Evolutionary conservation across 2,329 filamentous ascomycete species (phyloP).

Genomic region (Colletotrichum cuscutae): DNA sequence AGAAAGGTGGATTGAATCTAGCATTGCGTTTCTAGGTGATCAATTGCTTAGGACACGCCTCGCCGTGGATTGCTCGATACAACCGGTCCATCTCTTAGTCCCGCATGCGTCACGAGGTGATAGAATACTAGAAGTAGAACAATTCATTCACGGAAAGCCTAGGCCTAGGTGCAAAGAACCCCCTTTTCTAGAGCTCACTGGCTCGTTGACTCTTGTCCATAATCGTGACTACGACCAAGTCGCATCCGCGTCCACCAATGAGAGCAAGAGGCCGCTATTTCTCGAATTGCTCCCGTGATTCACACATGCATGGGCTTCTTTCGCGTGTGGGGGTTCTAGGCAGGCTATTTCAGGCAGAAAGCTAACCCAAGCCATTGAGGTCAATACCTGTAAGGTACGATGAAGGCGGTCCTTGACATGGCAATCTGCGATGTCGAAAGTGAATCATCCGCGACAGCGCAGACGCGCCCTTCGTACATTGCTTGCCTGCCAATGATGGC

Average conservation of each 20-base stretch:
- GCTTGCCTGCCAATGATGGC: background rate
- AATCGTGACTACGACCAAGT: background rate
- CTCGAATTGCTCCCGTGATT: slow-evolving; percentile 3
- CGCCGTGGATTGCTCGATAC: background rate
- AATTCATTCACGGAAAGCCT: background rate
- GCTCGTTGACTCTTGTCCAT: background rate
- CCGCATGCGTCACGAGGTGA: background rate
- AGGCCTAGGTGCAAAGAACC: too few relatives aligned
- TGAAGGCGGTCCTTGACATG: background rate
- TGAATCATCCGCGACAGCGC: background rate
- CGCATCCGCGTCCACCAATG: slow-evolving; percentile 4
- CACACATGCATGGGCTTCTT: background rate
- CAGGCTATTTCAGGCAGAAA: background rate
- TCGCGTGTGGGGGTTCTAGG: background rate
- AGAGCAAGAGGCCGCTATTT: background rate
- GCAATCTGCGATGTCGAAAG: too few relatives aligned
- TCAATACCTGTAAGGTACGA: background rate
- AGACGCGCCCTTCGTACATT: too few relatives aligned
- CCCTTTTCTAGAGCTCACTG: background rate
- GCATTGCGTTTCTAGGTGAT: background rate
- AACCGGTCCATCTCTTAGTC: background rate
- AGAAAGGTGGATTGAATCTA: background rate
- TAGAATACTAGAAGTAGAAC: background rate
- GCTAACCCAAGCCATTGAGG: background rate
- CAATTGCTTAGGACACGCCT: background rate